Conservation (phyloP, 176 grass and related monocot species). For the Zea luxurians region DNA sequence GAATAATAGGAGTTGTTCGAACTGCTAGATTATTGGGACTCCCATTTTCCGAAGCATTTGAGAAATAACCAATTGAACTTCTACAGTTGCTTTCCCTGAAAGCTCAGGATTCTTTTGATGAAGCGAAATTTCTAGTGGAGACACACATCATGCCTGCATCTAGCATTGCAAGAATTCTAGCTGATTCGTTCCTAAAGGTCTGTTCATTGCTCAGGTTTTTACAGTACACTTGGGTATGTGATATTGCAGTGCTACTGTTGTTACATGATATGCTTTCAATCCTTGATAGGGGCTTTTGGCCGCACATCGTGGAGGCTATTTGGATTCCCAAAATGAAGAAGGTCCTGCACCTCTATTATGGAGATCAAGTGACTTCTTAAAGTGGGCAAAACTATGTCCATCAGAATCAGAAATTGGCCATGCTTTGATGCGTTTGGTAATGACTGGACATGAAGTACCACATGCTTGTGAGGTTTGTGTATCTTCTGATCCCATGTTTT, state of each 20-base stretch:
- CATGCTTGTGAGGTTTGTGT: conserved; percentile 86
- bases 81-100: conserved; percentile 93
- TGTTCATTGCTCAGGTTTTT: conserved; percentile 36
- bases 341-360: conserved; percentile 83
- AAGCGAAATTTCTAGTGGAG: conserved; percentile 86
- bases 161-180: conserved; percentile 81
- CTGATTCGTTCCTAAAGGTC: conserved; percentile 92
- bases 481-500: conserved; percentile 12
- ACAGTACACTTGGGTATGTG: not conserved
- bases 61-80: conserved; percentile 86
- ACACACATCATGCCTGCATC: conserved; percentile 73
- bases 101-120: conserved; percentile 86
- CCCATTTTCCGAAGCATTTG: conserved; percentile 82
- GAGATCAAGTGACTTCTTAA: conserved; percentile 94
- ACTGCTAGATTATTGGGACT: conserved; percentile 78
- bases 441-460: conserved; percentile 97
- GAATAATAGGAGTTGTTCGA: conserved; percentile 77
- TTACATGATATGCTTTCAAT: conserved; percentile 35
- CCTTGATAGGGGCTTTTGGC: conserved; percentile 75
- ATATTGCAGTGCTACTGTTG: conserved; percentile 27
- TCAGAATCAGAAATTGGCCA: conserved; percentile 93
- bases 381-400: conserved; percentile 86
- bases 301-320: conserved; percentile 81
- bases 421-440: conserved; percentile 95
- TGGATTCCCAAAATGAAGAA: conserved; percentile 91